Evolutionary conservation across 345 rosid genomes (phyloP), one percentile per base, ranked within the genome.

Genomic region (Citrus hindsii): DNA sequence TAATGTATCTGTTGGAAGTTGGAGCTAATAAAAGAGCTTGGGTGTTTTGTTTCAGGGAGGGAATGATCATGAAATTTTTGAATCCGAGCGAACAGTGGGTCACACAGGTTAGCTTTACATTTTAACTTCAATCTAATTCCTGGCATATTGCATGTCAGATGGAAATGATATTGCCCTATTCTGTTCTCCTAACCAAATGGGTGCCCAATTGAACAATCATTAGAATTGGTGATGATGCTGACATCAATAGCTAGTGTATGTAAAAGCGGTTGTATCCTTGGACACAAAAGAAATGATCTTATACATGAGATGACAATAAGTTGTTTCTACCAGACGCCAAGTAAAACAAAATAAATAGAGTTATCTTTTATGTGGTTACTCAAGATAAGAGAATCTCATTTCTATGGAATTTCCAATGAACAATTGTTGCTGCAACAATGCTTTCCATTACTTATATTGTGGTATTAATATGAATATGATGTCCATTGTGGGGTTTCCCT

Each of bases 61-160:
- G 73, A 95, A 93, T 9, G 98, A 95, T 84, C 82, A 92, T 74
- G 98, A 95, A 82, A 95, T 95, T 51, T 95, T 76, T 74, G 95
- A 90, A 80, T 95, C 98, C n/a, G 92, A 90, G 67, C 85, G 76
- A 82, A 95, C 98, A 28, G 80, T 87, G 53, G 98, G 98, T 67
- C 97, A 95, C 79, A 89, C 95, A 89, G 98, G 98, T 95, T 4
- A 87, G 85, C 76, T 66, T 30, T 62, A 55, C 19, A 60, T 80
- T 82, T 9, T 8, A 65, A 63, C 66, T 79, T 13, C 8, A 66
- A 68, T 66, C 14, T 37, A 35, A 48, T n/a, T 70, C 16, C 25
- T 46, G 40, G 75, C 66, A 16, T 46, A 38, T 37, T 42, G 38
- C 27, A 74, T 63, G 16, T 61, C 25, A 25, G 2, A 12, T 63